Conservation (phyloP, 371 early-diverging fungal genomes). For the Syncephalastrum sp. region DNA sequence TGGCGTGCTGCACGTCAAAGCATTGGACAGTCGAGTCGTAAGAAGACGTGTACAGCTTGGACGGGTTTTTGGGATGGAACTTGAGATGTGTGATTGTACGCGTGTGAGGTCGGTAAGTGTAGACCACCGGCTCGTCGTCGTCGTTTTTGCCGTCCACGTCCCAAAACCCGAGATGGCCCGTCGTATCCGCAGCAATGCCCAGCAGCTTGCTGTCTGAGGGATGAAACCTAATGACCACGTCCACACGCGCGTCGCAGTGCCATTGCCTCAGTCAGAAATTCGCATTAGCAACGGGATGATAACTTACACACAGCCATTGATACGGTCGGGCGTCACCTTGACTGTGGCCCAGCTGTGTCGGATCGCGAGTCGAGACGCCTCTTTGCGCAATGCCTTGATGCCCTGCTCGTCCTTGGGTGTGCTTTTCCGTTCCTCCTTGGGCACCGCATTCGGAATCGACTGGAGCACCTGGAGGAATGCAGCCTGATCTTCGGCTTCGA, state of each 20-base stretch:
- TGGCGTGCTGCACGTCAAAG: constrained; percentile 60
- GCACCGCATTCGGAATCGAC: constrained; percentile 11
- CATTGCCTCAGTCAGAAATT: not conserved
- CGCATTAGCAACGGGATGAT: not conserved
- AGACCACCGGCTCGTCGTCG: constrained; percentile 51
- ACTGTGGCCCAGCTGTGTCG: constrained; percentile 54
- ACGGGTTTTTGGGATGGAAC: constrained; percentile 49
- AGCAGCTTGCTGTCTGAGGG: constrained; percentile 59
- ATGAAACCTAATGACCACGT: constrained; percentile 51
- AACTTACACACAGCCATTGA: constrained; percentile 43
- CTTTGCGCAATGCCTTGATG: constrained; percentile 13
- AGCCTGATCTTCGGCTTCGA: constrained; percentile 26
- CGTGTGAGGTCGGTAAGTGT: constrained; percentile 60
- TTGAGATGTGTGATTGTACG: constrained; percentile 54
- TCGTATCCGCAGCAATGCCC: constrained; percentile 60
- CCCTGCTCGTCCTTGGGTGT: constrained; percentile 6
- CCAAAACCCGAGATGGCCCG: constrained; percentile 70
- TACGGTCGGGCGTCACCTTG: constrained; percentile 59
- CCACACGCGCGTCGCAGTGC: too few species aligned
- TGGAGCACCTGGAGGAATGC: constrained; percentile 23
- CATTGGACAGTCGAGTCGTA: constrained; percentile 67
- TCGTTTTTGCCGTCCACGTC: constrained; percentile 51
- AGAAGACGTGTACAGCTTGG: constrained; percentile 57
- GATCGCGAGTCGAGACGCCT: constrained; percentile 24
- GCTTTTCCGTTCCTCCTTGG: constrained; percentile 22